Evolutionary conservation across 2,329 filamentous ascomycete genomes (phyloP).

Genomic region (Aspergillus brunneoviolaceus): DNA sequence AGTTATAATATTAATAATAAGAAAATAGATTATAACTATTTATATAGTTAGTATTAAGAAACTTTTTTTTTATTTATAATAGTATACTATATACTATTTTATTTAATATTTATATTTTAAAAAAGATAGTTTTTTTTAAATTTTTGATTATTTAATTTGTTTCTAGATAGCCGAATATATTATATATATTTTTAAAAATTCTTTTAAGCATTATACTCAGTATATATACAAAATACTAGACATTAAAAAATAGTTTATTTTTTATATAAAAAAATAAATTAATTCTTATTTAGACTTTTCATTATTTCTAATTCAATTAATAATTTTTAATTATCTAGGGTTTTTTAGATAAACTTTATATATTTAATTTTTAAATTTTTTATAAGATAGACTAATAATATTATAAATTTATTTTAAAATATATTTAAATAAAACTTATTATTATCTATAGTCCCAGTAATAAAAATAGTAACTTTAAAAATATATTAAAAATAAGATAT

Average conservation of each 20-base stretch:
- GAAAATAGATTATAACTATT: not conserved
- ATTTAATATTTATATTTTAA: not conserved
- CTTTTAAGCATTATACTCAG: not conserved
- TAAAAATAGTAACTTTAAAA: too few species aligned
- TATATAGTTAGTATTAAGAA: not conserved
- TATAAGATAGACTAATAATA: too few species aligned
- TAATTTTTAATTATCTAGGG: too few species aligned
- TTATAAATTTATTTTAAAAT: too few species aligned
- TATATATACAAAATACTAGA: not conserved
- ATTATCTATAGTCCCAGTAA: too few species aligned
- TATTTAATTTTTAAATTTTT: too few species aligned
- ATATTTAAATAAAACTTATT: too few species aligned
- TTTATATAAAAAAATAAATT: too few species aligned
- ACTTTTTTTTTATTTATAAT: not conserved
- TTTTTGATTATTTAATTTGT: not conserved
- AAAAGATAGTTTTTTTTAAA: not conserved
- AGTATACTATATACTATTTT: not conserved
- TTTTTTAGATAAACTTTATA: accelerated
- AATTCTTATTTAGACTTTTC: too few species aligned
- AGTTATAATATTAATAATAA: not conserved
- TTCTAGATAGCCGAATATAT: not conserved
- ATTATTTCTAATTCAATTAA: too few species aligned
- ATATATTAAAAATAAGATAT: too few species aligned
- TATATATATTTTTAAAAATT: not conserved
- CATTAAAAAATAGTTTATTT: not conserved